These are phyloP conservation scores for Penicillium brevicompactum DNA, from an alignment of 2,329 filamentous ascomycete species.

Conservation along the genomic window DNA sequence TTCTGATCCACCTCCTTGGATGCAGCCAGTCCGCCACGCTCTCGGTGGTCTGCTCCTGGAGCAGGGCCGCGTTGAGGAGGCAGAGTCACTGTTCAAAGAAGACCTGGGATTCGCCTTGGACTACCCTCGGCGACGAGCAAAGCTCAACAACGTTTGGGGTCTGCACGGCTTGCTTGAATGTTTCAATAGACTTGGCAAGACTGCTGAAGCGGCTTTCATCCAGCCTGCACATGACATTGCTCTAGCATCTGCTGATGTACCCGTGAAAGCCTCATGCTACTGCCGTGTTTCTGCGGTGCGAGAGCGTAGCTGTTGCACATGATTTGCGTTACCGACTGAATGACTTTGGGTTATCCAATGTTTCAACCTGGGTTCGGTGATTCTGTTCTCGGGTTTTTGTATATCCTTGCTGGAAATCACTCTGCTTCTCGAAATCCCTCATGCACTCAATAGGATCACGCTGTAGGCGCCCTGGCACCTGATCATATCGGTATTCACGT, in stretches of 20 bases:
- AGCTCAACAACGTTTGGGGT: constrained; percentile 74
- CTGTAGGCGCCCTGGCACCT: no score
- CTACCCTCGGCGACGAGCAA: constrained; percentile 62
- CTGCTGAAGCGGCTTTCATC: constrained; percentile 48
- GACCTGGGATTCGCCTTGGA: constrained; percentile 58
- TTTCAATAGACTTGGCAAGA: constrained; percentile 54
- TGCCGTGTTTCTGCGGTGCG: constrained; percentile 37
- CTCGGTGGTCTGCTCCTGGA: constrained; percentile 69
- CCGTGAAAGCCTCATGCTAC: constrained; percentile 58
- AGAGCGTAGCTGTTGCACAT: not conserved
- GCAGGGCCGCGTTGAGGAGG: constrained; percentile 58
- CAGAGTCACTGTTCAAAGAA: constrained; percentile 57
- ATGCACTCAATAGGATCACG: no score
- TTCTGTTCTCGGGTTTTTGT: no score
- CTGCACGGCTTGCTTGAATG: constrained; percentile 72
- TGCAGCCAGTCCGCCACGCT: constrained; percentile 70
- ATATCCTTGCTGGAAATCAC: no score
- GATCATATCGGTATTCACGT: no score
- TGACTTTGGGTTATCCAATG: no score
- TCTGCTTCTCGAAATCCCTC: no score
- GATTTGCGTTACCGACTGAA: no score
- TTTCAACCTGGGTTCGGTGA: no score
- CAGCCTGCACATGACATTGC: constrained; percentile 52
- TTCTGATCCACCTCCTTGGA: constrained; percentile 75
- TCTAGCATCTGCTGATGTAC: constrained; percentile 59